phyloP scores from a whole-genome alignment of 495 filamentous ascomycete species.

The Tricharina praecox region DNA sequence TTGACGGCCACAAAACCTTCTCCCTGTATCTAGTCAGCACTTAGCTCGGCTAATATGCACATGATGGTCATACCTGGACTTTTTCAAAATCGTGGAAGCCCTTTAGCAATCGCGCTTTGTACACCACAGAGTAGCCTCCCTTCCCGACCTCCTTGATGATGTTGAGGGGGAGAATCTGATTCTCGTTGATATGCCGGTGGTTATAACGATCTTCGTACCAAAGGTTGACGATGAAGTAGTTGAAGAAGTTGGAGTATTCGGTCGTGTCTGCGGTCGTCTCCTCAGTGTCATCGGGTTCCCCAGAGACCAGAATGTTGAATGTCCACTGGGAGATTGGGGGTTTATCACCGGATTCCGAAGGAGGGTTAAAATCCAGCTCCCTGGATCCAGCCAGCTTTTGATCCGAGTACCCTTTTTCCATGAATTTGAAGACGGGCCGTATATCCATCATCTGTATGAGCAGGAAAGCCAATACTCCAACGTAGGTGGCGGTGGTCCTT shows the following conservation, averaged over 20 bases:
- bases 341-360: not conserved
- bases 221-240: not conserved
- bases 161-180: not conserved
- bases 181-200: not conserved
- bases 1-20: slow-evolving; percentile 5
- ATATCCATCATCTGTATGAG: not conserved
- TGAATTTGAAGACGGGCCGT: not conserved
- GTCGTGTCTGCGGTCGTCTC: not conserved
- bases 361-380: too few species aligned
- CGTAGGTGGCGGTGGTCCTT: not conserved
- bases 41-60: not conserved
- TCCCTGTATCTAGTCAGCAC: not conserved
- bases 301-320: not conserved
- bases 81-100: slow-evolving; percentile 6
- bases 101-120: slow-evolving; percentile 2
- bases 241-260: not conserved
- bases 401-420: not conserved
- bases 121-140: slow-evolving; percentile 8
- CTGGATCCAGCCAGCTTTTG: not conserved
- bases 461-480: not conserved
- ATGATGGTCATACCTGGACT: not conserved
- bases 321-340: not conserved
- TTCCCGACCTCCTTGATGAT: not conserved
- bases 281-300: too few species aligned
- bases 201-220: not conserved